Conservation (phyloP, 805 yeast species). For the Ogataea ganodermae region DNA sequence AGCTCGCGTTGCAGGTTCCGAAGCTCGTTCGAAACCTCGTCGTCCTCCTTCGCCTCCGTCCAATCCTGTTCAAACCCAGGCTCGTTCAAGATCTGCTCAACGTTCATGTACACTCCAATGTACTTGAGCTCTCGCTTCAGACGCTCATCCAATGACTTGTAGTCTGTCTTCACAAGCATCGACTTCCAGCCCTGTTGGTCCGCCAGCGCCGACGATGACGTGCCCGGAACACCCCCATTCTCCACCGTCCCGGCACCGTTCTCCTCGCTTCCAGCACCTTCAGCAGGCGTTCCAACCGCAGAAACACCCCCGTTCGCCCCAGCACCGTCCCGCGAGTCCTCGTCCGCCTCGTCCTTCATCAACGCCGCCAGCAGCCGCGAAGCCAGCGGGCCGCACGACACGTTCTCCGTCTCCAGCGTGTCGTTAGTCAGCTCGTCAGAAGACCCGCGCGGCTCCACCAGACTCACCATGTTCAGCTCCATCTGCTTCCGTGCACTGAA, state of each 20-base stretch:
- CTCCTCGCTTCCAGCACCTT: slow-evolving; percentile 14
- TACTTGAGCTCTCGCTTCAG: slow-evolving; percentile 83
- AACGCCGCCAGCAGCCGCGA: slow-evolving; percentile 83
- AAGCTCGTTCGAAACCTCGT: slow-evolving; percentile 85
- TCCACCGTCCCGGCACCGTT: neutral
- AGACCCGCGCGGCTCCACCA: slow-evolving; percentile 55
- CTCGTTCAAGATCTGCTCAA: slow-evolving; percentile 41
- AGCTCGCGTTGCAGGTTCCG: slow-evolving; percentile 71
- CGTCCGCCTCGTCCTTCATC: slow-evolving; percentile 47
- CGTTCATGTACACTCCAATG: slow-evolving; percentile 85
- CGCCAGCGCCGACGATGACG: slow-evolving; percentile 31
- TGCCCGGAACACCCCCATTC: slow-evolving; percentile 2
- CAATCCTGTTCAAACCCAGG: slow-evolving; percentile 58
- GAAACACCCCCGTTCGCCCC: slow-evolving; percentile 19
- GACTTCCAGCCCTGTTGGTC: slow-evolving; percentile 52
- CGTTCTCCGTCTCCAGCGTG: slow-evolving; percentile 64
- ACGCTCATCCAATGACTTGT: slow-evolving; percentile 81
- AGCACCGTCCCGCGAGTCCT: slow-evolving; percentile 8
- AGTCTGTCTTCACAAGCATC: slow-evolving; percentile 56
- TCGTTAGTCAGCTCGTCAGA: slow-evolving; percentile 61
- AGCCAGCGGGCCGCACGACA: slow-evolving; percentile 90
- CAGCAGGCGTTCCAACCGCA: slow-evolving; percentile 11
- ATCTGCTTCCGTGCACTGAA: slow-evolving; percentile 24
- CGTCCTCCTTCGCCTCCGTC: slow-evolving; percentile 84
- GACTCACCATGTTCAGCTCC: slow-evolving; percentile 24